Evolutionary conservation across 2,329 filamentous ascomycete species (phyloP), one percentile per base, ranked within the genome.

Genomic region (Hypoxylon sp.): DNA sequence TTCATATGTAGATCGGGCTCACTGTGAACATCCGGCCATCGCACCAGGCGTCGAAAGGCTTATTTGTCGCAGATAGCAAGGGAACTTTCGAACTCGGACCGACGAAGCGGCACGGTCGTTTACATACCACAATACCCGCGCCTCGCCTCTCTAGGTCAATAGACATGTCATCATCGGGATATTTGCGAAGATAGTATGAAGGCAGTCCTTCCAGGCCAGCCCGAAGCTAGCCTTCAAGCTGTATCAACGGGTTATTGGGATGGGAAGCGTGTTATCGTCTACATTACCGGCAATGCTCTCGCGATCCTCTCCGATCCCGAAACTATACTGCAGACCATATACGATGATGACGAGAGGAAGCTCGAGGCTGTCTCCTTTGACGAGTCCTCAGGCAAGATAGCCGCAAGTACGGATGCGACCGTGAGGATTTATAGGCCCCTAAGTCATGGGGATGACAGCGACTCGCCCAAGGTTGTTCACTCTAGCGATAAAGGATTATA

Each of bases 281-380:
- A 98, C 80, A 91, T 97, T 70, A 96, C 92, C 64, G 95, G 95
- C 74, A 92, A 91, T 79, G 93, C 93, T 66, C 87, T 98, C 69
- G 88, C 96, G 55, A 90, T 99, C 73, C 88, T 98, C 71, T 86
- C 88, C 74, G 91, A 89, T 52, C 87, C 92, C 54, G 84, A 90
- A 66, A 87, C 87, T 57, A 87, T 97, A 68, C 80, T 97, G 32
- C 96, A 99, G 78, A 97, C 94, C 3, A 91, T 97, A 71, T 97
- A 97, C 80, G 89, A 96, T 74, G 91, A 96, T 74, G 88, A 92
- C 70, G 83, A 88, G 22, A 84, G 80, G 14, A 76, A 78, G 30
- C 81, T 98, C 26, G 87, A 93, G 68, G 91, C 93, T 26, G 87
- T 98, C 68, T 86, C 88, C 28, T 87, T 98, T 67, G 92, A 98